These are phyloP conservation scores for Thalassiosira delicatula DNA, from an alignment of 352 stramenopile species.

Conservation along the genomic window DNA sequence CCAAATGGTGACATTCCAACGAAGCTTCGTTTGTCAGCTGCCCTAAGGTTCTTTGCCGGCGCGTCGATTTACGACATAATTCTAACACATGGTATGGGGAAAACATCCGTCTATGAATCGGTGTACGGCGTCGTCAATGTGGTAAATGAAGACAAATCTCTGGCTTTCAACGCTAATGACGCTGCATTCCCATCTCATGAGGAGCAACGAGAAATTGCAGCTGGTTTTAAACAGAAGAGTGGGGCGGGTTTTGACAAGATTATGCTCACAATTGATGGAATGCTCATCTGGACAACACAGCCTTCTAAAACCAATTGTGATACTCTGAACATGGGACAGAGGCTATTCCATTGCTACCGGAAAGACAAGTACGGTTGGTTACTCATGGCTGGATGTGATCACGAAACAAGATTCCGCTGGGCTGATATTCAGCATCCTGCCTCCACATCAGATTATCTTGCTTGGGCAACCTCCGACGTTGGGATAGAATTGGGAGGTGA, in stretches of 20 bases:
- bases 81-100: not conserved
- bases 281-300: constrained; percentile 9
- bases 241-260: constrained; percentile 17
- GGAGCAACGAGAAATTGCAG: constrained; percentile 3
- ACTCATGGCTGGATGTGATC: constrained; percentile 24
- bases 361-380: constrained; percentile 54
- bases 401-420: not conserved
- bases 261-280: constrained; percentile 25
- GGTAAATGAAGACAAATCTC: not conserved
- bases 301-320: not conserved
- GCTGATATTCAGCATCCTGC: constrained; percentile 3
- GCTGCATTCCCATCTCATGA: constrained; percentile 9
- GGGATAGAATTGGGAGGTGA: constrained; percentile 12
- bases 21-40: not conserved
- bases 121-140: constrained; percentile 1
- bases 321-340: not conserved
- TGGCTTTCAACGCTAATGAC: constrained; percentile 1
- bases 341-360: constrained; percentile 21
- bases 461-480: constrained; percentile 2
- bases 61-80: not conserved
- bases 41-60: constrained; percentile 13
- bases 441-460: constrained; percentile 13
- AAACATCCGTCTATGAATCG: not conserved
- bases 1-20: no score
- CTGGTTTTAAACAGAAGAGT: not conserved